Evolutionary conservation across 2,329 filamentous ascomycete genomes (phyloP), one percentile per base, ranked within the genome.

Genomic region (Sarocladium brachiariae): DNA sequence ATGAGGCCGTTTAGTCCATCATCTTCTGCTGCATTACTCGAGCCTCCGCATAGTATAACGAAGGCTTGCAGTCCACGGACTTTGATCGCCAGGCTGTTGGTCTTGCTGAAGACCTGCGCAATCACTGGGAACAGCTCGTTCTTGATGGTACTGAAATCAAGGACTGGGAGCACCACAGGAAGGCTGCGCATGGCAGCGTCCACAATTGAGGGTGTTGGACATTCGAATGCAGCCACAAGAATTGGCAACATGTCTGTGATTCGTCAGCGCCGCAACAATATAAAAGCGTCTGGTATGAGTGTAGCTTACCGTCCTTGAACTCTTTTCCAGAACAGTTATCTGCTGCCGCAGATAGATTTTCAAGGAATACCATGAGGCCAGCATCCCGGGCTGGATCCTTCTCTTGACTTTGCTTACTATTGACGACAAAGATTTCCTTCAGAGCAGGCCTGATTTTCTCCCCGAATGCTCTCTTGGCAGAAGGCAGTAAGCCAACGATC

Each of bases 81-180:
- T 67, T 99, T 99, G 71, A 99, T 97, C 5, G 86, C 88, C 51
- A 99, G 78, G 63, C 90, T 96, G 63, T 82, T 95, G 1, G 93
- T 99, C 63, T 87, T 92, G 58, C 86, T 90, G 63, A 99, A 99
- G 0, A 96, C 93, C 8, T 78, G 73, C 1, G 92, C 89, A 55
- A 99, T 87, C 1, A 95, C 84, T 0, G 93, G 93, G 65, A 99
- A 99, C 1, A 99, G 77, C 55, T 97, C 92, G 59, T 95, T 93
- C 68, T 97, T 99, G 60, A 96, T 91, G 0, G 92, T 97, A 57
- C 86, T 95, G 58, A 96, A 97, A 67, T 99, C 93, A 7, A 99
- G 81, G 2, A 93, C 82, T 0, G 90, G 89, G 4, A 97, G 71
- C n/a, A 96, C 80, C 1, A 81, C 76, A 2, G 89, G 85, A 4